Evolutionary conservation across 2,329 filamentous ascomycete genomes (phyloP), one percentile per base, ranked within the genome.

Genomic region (Neodidymelliopsis sp.): DNA sequence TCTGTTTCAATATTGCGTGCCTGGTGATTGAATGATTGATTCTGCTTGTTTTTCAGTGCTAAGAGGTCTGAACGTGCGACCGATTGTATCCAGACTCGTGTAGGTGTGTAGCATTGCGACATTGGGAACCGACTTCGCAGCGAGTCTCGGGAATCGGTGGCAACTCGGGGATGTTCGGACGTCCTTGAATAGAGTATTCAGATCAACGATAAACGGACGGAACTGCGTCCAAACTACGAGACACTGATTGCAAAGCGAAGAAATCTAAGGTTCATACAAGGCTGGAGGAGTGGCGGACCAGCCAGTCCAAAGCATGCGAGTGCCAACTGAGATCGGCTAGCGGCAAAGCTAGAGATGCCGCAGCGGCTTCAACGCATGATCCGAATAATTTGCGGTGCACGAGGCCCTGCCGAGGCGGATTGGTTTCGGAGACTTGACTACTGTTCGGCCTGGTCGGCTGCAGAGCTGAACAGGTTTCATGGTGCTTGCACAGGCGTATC

Each of bases 301-400:
- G 37, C 30, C n/a, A 20, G 37, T 27, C 47, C 24, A 25, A 22
- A 9, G 35, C 41, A 37, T 45, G 35, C 30, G 39, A 45, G 34
- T n/a, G 47, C 13, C 44, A 35, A 25, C 28, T 2, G 9, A 28
- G 33, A 58, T 29, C 60, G 54, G 58, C 59, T 43, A 52, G 47
- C 61, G 62, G 59, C 61, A 63, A 46, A 41, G 52, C 42, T 31
- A 47, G 28, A 54, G 59, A 66, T 64, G 62, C 63, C 63, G 63
- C 48, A 57, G 46, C 62, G 60, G 62, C 63, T 41, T 57, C 43
- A 49, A 27, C 31, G 43, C 23, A 40, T 40, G 42, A 51, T 41
- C 39, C 57, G 56, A 56, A 47, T 38, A 45, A 45, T 50, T 45
- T 50, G 59, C 61, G 56, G 53, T 51, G 34, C 41, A 48, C 52